Evolutionary conservation across 768 basidiomycete species (phyloP), one percentile per base, ranked within the genome.

Genomic region (Macrolepiota fuliginosa): DNA sequence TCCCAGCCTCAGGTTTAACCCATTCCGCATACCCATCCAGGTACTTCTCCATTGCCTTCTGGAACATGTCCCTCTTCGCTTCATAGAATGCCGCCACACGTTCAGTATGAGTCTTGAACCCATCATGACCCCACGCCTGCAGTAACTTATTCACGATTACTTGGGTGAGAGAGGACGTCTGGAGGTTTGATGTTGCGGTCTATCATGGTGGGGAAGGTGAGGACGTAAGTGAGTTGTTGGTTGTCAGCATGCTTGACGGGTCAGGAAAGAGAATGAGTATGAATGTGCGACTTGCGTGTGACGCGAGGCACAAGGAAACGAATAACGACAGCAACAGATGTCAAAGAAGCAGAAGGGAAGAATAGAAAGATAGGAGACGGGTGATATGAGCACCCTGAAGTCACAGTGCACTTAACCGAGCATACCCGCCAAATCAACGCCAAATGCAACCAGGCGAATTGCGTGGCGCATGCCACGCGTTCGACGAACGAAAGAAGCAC

Each of bases 21-120:
- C 89, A 90, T 71, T 89, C 85, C 17, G 87, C 93, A 35, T 96
- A 77, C 2, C 87, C 92, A 53, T 78, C 75, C n/a, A 97, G 83
- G 72, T 96, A 84, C 68, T 82, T 84, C 68, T 83, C 79, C 79
- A 94, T 86, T 53, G 90, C 88, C 1, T 70, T 72, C 72, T 93
- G 90, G 71, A 97, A 96, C 22, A 87, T 77, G 66, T 93, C 87
- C 59, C 92, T 79, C 74, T 89, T 91, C 65, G 72, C 73, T 65
- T 80, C 81, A 74, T 94, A 93, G 73, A 93, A 92, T 17, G 75
- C 74, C n/a, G 92, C 81, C 25, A 95, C 91, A 22, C 68, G 75
- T 54, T 79, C 75, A 9, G 84, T 86, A 75, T 97, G 95, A 2
- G 77, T 72, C 37, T 81, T 70, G 74, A 96, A 92, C 11, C 88